These are phyloP conservation scores for Marasmius oreades DNA, from an alignment of 1,284 basidiomycete genomes.

Conservation along the genomic window DNA sequence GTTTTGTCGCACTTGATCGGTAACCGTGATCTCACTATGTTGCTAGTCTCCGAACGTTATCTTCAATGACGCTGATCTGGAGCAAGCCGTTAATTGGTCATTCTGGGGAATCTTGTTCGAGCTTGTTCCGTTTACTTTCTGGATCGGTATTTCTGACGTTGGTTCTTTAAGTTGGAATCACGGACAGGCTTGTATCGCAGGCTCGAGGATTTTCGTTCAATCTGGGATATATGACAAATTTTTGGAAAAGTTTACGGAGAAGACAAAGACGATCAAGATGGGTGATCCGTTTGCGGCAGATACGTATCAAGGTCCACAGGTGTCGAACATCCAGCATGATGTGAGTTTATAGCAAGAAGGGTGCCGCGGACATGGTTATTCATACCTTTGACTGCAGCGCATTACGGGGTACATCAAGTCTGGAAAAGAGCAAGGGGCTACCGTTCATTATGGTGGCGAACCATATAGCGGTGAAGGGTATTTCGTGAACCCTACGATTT, in stretches of 20 bases:
- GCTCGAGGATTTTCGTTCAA: constrained; percentile 86
- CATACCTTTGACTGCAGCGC: constrained; percentile 35
- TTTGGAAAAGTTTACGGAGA: constrained; percentile 55
- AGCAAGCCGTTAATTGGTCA: constrained; percentile 81
- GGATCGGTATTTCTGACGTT: neutral
- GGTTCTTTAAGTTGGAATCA: constrained; percentile 15
- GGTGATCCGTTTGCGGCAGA: constrained; percentile 78
- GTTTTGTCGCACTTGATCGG: neutral
- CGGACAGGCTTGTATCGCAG: constrained; percentile 84
- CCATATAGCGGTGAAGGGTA: constrained; percentile 44
- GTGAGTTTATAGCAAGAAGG: constrained; percentile 43
- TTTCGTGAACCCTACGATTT: constrained; percentile 76
- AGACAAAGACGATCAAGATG: constrained; percentile 44
- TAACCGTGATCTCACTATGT: neutral
- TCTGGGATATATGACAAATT: constrained; percentile 80
- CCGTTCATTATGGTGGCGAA: constrained; percentile 77
- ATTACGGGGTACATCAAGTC: constrained; percentile 89
- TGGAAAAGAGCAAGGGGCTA: constrained; percentile 86
- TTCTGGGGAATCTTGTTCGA: constrained; percentile 75
- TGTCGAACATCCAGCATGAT: constrained; percentile 67
- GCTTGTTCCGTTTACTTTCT: constrained; percentile 1
- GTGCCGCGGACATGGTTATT: too few relatives aligned
- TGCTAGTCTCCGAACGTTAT: constrained; percentile 60
- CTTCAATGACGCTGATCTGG: constrained; percentile 71
- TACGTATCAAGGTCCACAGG: constrained; percentile 85